Base-by-base conservation (phyloP, 176 grass and related monocot species). In the Carex scoparia region DNA sequence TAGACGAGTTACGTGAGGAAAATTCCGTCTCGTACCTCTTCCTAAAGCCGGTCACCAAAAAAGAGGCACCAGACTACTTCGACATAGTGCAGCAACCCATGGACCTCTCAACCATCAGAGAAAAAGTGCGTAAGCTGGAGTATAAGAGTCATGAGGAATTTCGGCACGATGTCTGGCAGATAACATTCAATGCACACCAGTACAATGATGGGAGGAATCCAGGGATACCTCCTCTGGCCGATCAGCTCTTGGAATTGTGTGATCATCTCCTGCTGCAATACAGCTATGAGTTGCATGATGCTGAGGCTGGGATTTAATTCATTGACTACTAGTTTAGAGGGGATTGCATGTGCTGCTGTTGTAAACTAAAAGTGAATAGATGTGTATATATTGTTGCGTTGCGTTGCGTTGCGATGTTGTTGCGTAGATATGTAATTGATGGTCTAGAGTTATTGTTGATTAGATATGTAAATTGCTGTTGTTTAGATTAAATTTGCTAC, bases 61-160 rank as follows among this genome's bases (percentile, higher is more conserved):
- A 99, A 88, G 88, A 91, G 65, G 96, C 96, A 42, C 91, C 96
- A 2, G 96, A 99, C 86, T 99, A 99, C 48, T 44, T 87, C 19
- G 91, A 99, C 12, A 56, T 86, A 57, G 67, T 95, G 59, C 14
- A 86, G 6, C 70, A 28, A 0, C 96, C 96, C 16, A 99, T 99
- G 96, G 96, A 99, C 81, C 96, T 99, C 31, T 92, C 91, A 38
- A 99, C 93, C 8, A 99, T 99, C 66, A 95, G 87, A 75, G 93
- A 92, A 31, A 99, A 95, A 74, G 90, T 92, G 59, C 88, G 91
- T 73, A 95, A 90, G 77, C 87, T 99, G 91, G 96, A 92, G 78
- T 99, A 99, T 80, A 92, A 79, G 71, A 92, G 71, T 72, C 87
- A 91, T 37, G 84, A 95, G 30, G 93, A 92, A 27, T 95, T 99